phyloP scores from a whole-genome alignment of 2,329 filamentous ascomycete genomes.

The Colletotrichum filicis region DNA sequence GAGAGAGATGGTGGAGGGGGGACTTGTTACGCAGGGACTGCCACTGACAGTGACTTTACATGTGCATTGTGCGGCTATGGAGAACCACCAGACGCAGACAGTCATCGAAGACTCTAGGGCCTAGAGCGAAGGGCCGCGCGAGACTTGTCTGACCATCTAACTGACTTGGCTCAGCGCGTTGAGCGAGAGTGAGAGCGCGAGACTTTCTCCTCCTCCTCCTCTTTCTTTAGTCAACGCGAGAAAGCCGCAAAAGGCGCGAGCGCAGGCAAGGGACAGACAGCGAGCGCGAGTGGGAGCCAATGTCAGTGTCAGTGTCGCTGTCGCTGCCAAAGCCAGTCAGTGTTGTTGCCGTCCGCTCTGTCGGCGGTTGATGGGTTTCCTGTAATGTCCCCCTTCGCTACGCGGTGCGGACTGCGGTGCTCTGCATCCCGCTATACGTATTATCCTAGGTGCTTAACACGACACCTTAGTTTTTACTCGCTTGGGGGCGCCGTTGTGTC shows the following conservation, averaged over 20 bases:
- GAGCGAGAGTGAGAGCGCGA: neutral
- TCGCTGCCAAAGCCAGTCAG: constrained; percentile 18
- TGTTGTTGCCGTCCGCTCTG: constrained; percentile 8
- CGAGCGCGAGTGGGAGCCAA: constrained; percentile 25
- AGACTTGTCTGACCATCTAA: constrained; percentile 5
- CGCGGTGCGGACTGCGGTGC: neutral
- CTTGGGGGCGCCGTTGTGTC: no score
- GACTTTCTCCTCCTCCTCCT: neutral
- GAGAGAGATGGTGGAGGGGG: neutral
- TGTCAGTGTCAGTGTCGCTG: constrained; percentile 30
- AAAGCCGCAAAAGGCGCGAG: constrained; percentile 4
- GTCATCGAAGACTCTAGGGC: neutral
- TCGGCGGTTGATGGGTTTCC: neutral
- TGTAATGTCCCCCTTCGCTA: neutral
- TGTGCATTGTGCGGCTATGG: no score
- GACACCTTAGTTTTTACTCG: no score
- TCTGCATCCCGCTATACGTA: neutral
- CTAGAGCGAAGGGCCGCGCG: neutral
- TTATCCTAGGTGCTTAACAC: no score
- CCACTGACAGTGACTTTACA: constrained; percentile 1
- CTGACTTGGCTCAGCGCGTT: constrained; percentile 2
- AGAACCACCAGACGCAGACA: no score
- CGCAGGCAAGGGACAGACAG: constrained; percentile 15
- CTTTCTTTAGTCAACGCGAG: neutral
- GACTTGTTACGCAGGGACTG: constrained; percentile 10